Evolutionary conservation across 768 basidiomycete species (phyloP).

Genomic region (Mycena polygramma): DNA sequence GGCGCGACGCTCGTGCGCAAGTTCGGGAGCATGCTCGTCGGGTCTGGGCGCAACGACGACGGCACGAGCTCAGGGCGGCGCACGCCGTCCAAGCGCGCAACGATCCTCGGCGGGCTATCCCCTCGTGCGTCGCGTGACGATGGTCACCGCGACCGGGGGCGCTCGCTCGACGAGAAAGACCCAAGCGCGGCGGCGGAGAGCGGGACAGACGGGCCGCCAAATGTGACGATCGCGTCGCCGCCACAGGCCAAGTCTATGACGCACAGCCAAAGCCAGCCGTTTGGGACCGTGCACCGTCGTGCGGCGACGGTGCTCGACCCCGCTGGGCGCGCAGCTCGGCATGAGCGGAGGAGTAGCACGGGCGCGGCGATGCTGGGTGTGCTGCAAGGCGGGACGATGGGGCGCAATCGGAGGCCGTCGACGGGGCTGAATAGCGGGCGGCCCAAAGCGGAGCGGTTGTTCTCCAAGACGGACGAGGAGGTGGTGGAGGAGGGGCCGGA

Average conservation of each 20-base stretch:
- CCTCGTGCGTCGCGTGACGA: slow-evolving; percentile 53
- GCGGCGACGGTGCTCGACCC: slow-evolving; percentile 86
- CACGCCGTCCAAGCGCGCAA: slow-evolving; percentile 56
- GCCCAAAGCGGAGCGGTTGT: slow-evolving; percentile 60
- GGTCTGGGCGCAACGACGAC: slow-evolving; percentile 58
- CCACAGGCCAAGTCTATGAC: slow-evolving; percentile 44
- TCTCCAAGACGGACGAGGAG: slow-evolving; percentile 59
- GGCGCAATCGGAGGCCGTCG: slow-evolving; percentile 78
- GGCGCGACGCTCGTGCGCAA: slow-evolving; percentile 80
- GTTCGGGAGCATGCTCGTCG: slow-evolving; percentile 79
- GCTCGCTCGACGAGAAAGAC: slow-evolving; percentile 42
- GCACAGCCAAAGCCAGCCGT: slow-evolving; percentile 53
- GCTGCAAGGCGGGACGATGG: slow-evolving; percentile 57
- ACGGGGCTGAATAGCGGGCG: slow-evolving; percentile 63
- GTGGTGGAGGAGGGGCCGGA: slow-evolving; percentile 39
- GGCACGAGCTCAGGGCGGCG: slow-evolving; percentile 41
- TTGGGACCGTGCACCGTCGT: slow-evolving; percentile 73
- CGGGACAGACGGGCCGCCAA: slow-evolving; percentile 37
- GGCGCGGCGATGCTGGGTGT: slow-evolving; percentile 67
- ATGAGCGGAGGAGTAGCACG: slow-evolving; percentile 84
- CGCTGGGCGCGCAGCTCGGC: slow-evolving; percentile 68
- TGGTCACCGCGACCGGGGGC: slow-evolving; percentile 41
- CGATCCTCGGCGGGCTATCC: slow-evolving; percentile 56
- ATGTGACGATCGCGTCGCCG: slow-evolving; percentile 38
- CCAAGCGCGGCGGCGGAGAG: slow-evolving; percentile 42